These are phyloP conservation scores for Plantago rigida DNA, from an alignment of 305 asterid genomes.

Conservation along the genomic window DNA sequence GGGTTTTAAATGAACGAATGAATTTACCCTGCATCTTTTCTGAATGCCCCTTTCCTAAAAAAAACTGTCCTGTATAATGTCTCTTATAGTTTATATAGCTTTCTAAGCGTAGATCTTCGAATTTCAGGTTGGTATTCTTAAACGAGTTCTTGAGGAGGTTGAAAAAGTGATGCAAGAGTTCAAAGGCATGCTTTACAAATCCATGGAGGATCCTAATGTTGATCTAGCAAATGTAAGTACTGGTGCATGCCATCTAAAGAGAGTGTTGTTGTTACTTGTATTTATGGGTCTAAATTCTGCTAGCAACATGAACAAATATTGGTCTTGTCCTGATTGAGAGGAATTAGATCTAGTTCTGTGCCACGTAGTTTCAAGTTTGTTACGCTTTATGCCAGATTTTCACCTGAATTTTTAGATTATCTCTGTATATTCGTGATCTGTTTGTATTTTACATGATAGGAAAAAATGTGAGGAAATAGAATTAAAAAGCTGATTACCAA, in stretches of 20 bases:
- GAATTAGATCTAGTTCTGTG: constrained; percentile 6
- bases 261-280: constrained; percentile 8
- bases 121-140: constrained; percentile 90
- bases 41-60: too few relatives aligned
- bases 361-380: background rate
- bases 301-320: constrained; percentile 21
- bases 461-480: too few relatives aligned
- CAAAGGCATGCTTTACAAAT: constrained; percentile 78
- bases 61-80: too few relatives aligned
- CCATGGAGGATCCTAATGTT: constrained; percentile 93
- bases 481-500: too few relatives aligned
- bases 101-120: constrained; percentile 16
- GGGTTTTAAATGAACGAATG: background rate
- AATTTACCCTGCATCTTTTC: too few relatives aligned
- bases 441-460: too few relatives aligned
- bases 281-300: constrained; percentile 9
- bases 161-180: constrained; percentile 96
- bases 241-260: constrained; percentile 12
- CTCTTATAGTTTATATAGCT: background rate
- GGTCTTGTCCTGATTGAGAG: constrained; percentile 11
- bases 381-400: too few relatives aligned
- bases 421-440: too few relatives aligned
- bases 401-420: too few relatives aligned
- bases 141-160: constrained; percentile 97
- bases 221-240: constrained; percentile 75